A percentile compares a stretch with the other conserved stretches of the same genome.
These are phyloP conservation scores for Rhizophagus prolifer DNA, from an alignment of 192 early-diverging fungal genomes.

Conservation along the genomic window DNA sequence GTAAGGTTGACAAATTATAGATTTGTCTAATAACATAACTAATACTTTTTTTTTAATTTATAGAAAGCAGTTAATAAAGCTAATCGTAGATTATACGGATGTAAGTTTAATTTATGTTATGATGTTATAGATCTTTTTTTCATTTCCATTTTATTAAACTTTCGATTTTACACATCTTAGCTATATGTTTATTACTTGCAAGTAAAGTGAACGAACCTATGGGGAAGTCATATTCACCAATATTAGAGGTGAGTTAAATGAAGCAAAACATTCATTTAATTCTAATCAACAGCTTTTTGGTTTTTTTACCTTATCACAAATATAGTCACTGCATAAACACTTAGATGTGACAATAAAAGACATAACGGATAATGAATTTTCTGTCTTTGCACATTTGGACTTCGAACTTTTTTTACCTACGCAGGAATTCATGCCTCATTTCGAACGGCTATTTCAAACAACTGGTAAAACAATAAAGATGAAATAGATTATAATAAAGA, in stretches of 20 bases:
- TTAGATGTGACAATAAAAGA: conserved; percentile 76
- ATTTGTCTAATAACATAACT: conserved; percentile 2
- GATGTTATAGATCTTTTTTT: conserved; percentile 7
- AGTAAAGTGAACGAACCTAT: conserved; percentile 88
- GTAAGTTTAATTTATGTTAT: conserved; percentile 31
- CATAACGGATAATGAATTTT: conserved; percentile 86
- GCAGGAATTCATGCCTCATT: conserved; percentile 90
- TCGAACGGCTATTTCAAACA: conserved; percentile 64
- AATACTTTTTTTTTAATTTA: neutral
- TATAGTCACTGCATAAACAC: conserved; percentile 67
- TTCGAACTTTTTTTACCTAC: conserved; percentile 87
- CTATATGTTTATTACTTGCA: conserved; percentile 78
- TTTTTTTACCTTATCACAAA: neutral
- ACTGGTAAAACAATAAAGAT: neutral
- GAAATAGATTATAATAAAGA: conserved; percentile 4
- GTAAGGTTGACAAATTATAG: conserved; percentile 44
- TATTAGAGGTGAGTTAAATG: conserved; percentile 48
- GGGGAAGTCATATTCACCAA: conserved; percentile 57
- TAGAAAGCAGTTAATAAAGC: conserved; percentile 66
- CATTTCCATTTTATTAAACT: neutral
- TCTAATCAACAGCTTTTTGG: neutral
- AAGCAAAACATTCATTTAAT: neutral
- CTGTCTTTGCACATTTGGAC: conserved; percentile 86
- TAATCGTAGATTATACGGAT: conserved; percentile 71
- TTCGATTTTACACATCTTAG: conserved; percentile 34